Evolutionary conservation across 1,139 yeast species (phyloP).

Genomic region (Saccharomycopsis crataegensis): DNA sequence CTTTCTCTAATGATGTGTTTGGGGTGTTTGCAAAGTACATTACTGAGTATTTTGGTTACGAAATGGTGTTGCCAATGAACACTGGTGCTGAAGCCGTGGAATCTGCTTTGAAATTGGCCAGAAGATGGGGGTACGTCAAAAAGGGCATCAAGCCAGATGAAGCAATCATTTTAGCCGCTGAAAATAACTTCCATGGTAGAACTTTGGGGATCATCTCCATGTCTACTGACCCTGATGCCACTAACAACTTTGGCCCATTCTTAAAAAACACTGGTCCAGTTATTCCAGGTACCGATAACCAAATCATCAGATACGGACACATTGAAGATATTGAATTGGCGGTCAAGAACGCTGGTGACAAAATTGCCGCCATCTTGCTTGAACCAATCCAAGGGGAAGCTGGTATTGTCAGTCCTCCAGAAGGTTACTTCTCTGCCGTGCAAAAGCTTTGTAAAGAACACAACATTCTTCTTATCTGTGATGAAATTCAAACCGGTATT

Average conservation of each 20-base stretch:
- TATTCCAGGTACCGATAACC: conserved; percentile 43
- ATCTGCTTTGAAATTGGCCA: conserved; percentile 86
- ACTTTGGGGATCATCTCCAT: conserved; percentile 91
- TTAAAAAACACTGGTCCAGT: conserved; percentile 75
- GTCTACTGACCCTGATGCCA: conserved; percentile 95
- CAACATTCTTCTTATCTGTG: conserved; percentile 85
- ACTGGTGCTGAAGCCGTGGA: conserved; percentile 99
- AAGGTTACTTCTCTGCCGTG: conserved; percentile 68
- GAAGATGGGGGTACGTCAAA: conserved; percentile 94
- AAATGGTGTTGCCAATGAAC: conserved; percentile 94
- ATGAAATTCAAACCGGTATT: conserved; percentile 96
- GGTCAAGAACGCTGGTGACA: conserved; percentile 77
- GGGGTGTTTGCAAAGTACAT: conserved; percentile 83
- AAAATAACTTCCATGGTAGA: conserved; percentile 92
- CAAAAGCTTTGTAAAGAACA: conserved; percentile 70
- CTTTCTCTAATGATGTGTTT: conserved; percentile 85
- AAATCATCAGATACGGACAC: conserved; percentile 62
- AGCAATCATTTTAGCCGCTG: conserved; percentile 83
- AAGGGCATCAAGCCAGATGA: conserved; percentile 78
- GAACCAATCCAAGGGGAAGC: conserved; percentile 99
- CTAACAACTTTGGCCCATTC: conserved; percentile 85
- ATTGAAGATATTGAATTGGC: conserved; percentile 85
- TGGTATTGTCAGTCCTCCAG: conserved; percentile 92
- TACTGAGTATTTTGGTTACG: conserved; percentile 85
- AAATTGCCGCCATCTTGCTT: conserved; percentile 81